Conservation (phyloP, 768 basidiomycete species). For the Suillus sp. region DNA sequence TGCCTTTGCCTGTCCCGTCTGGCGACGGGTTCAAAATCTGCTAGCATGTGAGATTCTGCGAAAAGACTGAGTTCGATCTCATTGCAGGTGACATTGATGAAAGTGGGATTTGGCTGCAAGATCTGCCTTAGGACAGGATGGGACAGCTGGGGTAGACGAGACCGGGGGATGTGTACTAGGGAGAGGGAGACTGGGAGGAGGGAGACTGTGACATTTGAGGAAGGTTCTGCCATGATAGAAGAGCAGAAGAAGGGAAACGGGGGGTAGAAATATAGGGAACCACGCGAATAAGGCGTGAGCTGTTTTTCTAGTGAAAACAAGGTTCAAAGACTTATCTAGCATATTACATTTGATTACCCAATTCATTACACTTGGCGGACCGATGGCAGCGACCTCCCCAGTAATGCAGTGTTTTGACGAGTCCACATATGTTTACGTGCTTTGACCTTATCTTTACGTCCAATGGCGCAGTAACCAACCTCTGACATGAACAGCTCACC, state of each 20-base stretch:
- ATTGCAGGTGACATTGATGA: slow-evolving; percentile 78
- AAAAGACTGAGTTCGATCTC: slow-evolving; percentile 78
- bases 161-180: slow-evolving; percentile 74
- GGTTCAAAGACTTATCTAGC: not conserved
- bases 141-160: slow-evolving; percentile 59
- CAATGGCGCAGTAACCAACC: too few relatives aligned
- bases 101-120: slow-evolving; percentile 63
- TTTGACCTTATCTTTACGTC: slow-evolving; percentile 4
- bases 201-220: slow-evolving; percentile 57
- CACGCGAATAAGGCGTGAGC: slow-evolving; percentile 16
- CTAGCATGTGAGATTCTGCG: slow-evolving; percentile 56
- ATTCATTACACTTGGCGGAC: slow-evolving; percentile 4
- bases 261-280: slow-evolving; percentile 14
- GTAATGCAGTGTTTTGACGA: not conserved
- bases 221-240: slow-evolving; percentile 25
- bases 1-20: slow-evolving; percentile 54
- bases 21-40: slow-evolving; percentile 64
- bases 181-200: slow-evolving; percentile 72
- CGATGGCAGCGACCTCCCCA: not conserved
- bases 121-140: slow-evolving; percentile 69
- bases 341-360: not conserved
- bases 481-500: too few relatives aligned
- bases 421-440: too few relatives aligned
- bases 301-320: slow-evolving; percentile 5
- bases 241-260: slow-evolving; percentile 13